Base-by-base conservation (phyloP, 75 land plant genomes). In the Pseudotsuga menziesii region DNA sequence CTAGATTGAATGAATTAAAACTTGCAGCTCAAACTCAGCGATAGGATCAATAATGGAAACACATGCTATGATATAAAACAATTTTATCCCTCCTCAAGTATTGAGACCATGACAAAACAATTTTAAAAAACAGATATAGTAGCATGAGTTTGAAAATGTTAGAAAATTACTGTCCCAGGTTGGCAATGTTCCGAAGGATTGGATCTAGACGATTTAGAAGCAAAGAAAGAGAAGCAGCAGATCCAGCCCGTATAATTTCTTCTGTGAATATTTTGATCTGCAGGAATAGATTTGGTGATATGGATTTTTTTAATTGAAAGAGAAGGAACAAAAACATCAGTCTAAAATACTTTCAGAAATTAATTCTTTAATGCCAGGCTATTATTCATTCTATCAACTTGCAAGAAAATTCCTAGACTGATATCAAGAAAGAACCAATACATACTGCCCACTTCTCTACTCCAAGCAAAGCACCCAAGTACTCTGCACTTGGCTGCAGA, bases 221-320 rank as follows among this genome's bases (percentile, higher is more conserved):
- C 22, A 58, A 71, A 73, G 93, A 91, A 6, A 91, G 81, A 15
- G 87, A 78, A 29, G 91, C 89, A 27, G 85, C 85, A 60, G 91
- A 87, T 17, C 89, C 91, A 27, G 91, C 73, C 57, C 91, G 58
- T 44, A 89, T 89, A 54, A 89, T 78, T 60, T 91, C 93, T 58
- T 91, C 93, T 16, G 93, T 91, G 57, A 91, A 91, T 17, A 79
- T 91, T 55, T 84, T 80, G 57, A 91, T 83, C 93, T 91, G 85
- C 52, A 32, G 35, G 27, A 70, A 60, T 9, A 72, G 59, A 44
- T 23, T 41, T 63, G 16, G 25, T 48, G 13, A 52, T 78, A 27
- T 16, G 32, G 41, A 26, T 77, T 36, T 19, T 77, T 41, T 54
- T 25, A 26, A 4, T 20, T 16, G 12, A 48, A 5, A 36, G 54